Conservation (phyloP, 2,329 filamentous ascomycete genomes). For the Leptographium galeiforme region DNA sequence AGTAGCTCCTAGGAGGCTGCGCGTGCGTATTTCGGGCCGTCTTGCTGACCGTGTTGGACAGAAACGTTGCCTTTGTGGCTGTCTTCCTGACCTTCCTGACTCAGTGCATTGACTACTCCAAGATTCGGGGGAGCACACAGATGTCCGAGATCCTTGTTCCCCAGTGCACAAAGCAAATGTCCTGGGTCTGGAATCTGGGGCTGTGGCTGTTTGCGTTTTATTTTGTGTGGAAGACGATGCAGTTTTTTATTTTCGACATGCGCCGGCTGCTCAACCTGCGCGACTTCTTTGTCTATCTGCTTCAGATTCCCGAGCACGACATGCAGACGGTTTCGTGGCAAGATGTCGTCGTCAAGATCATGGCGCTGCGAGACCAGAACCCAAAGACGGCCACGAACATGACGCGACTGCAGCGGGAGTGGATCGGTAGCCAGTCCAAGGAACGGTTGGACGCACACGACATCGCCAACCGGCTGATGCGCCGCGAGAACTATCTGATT, state of each 20-base stretch:
- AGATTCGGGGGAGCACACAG: constrained; percentile 51
- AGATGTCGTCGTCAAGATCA: constrained; percentile 73
- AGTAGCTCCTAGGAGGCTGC: constrained; percentile 18
- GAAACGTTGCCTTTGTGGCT: constrained; percentile 71
- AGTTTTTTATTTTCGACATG: constrained; percentile 55
- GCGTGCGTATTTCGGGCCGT: not conserved
- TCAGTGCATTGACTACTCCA: constrained; percentile 73
- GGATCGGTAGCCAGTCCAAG: constrained; percentile 73
- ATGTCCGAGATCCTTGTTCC: constrained; percentile 45
- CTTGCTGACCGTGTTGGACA: constrained; percentile 19
- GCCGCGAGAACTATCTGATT: constrained; percentile 92
- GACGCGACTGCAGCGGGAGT: constrained; percentile 36
- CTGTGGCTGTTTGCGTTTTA: constrained; percentile 79
- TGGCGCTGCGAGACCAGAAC: constrained; percentile 73
- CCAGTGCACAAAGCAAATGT: constrained; percentile 66
- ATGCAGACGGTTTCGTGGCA: constrained; percentile 95
- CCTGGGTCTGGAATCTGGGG: constrained; percentile 59
- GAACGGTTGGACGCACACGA: constrained; percentile 92
- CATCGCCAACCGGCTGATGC: constrained; percentile 93
- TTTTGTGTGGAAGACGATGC: constrained; percentile 68
- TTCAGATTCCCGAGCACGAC: constrained; percentile 69
- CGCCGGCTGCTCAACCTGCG: constrained; percentile 64
- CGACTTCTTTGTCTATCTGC: constrained; percentile 71
- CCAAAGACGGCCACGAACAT: constrained; percentile 57
- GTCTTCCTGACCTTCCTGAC: constrained; percentile 70